Evolutionary conservation across 2,329 filamentous ascomycete species (phyloP).

Genomic region (Tolypocladium capitatum): DNA sequence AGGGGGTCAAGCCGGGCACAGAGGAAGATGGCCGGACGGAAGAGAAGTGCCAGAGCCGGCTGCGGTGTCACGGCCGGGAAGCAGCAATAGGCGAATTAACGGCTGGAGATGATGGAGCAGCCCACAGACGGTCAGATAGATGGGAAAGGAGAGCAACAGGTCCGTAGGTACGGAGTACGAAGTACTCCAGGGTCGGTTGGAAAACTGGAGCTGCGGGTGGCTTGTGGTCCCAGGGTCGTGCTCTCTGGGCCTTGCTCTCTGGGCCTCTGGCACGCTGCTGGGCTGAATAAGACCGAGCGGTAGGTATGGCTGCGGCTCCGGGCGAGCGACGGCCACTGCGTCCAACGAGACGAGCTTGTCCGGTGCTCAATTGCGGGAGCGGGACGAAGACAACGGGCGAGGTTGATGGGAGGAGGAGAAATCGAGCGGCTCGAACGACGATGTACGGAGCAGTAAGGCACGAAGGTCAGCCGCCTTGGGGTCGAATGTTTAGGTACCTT

Average conservation of each 20-base stretch:
- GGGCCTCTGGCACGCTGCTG: too few species aligned
- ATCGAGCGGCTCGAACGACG: background rate
- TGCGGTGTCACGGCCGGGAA: background rate
- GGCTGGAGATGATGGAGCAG: background rate
- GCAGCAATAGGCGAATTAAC: background rate
- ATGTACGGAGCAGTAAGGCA: background rate
- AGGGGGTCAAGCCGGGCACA: background rate
- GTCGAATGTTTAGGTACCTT: too few species aligned
- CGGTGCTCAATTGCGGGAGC: background rate
- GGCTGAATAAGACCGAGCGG: too few species aligned
- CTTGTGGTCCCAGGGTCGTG: background rate
- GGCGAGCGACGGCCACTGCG: background rate
- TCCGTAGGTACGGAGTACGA: background rate
- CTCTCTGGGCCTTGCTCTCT: too few species aligned
- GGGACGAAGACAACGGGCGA: background rate
- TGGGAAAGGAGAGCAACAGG: background rate
- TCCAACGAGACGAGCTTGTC: background rate
- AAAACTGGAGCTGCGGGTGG: constrained; percentile 6
- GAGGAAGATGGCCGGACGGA: background rate
- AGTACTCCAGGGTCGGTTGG: background rate
- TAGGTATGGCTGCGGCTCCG: too few species aligned
- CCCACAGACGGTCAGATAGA: background rate
- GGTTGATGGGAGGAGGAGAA: background rate
- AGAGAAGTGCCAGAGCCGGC: background rate
- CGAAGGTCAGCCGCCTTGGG: background rate